These are phyloP conservation scores for Globisporangium mamillatum DNA, from an alignment of 352 stramenopile species.

Conservation along the genomic window DNA sequence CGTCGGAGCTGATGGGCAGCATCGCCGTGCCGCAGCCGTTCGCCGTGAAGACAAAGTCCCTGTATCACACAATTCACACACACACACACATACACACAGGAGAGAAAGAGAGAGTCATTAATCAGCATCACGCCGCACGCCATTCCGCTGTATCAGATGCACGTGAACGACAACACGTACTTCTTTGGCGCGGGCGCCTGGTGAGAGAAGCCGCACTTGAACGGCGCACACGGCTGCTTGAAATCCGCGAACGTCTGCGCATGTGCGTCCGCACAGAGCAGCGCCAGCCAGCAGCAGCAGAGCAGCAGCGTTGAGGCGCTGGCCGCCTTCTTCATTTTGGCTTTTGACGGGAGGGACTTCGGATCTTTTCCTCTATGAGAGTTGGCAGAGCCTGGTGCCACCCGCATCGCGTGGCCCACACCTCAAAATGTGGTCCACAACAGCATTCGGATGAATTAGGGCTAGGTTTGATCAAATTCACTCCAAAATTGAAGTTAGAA, in stretches of 20 bases:
- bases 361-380: too few relatives aligned
- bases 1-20: constrained; percentile 41
- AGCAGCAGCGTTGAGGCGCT: background rate
- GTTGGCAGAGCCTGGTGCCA: too few relatives aligned
- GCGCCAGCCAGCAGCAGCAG: background rate
- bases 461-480: too few relatives aligned
- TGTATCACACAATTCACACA: constrained; percentile 14
- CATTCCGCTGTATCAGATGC: too few relatives aligned
- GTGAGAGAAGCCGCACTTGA: constrained; percentile 27
- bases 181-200: constrained; percentile 26
- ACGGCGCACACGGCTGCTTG: constrained; percentile 36
- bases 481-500: too few relatives aligned
- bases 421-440: too few relatives aligned
- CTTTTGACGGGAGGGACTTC: too few relatives aligned
- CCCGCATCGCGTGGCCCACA: too few relatives aligned
- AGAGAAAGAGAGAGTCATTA: background rate
- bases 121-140: background rate
- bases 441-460: too few relatives aligned
- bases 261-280: background rate
- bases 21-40: constrained; percentile 73
- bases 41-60: constrained; percentile 67
- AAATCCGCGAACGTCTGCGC: constrained; percentile 18
- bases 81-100: background rate
- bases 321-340: background rate
- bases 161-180: constrained; percentile 18